A percentile compares a stretch with the other conserved stretches of the same genome.
These are phyloP conservation scores for Isochrysis galbana DNA, from an alignment of 78 protist genomes.

Conservation along the genomic window DNA sequence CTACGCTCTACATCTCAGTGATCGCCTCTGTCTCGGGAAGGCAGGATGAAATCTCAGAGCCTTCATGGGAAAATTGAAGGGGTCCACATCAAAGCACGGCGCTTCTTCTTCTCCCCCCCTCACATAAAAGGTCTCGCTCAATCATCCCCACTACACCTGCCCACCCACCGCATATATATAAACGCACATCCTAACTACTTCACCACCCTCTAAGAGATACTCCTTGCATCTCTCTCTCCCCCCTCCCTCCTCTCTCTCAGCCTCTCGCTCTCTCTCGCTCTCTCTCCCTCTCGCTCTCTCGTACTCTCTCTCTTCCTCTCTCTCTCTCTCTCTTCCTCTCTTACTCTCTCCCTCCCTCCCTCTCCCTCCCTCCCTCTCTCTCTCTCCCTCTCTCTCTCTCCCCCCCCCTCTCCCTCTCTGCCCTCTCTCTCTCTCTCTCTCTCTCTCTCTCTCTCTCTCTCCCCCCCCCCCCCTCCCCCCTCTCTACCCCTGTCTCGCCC, in stretches of 20 bases:
- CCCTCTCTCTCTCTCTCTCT: background rate
- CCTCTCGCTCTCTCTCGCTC: too few relatives aligned
- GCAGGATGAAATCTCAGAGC: too few relatives aligned
- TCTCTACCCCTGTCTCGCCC: too few relatives aligned
- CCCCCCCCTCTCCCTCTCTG: background rate
- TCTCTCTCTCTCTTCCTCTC: constrained; percentile 28
- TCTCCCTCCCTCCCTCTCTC: background rate
- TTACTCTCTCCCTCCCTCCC: background rate
- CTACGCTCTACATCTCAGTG: background rate
- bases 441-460: constrained; percentile 4
- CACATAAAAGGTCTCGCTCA: too few relatives aligned
- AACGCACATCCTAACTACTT: background rate
- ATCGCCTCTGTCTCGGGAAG: background rate
- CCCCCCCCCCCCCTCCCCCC: too few relatives aligned
- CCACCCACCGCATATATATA: background rate
- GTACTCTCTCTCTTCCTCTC: too few relatives aligned
- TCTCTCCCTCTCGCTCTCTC: too few relatives aligned
- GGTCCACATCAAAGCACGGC: too few relatives aligned
- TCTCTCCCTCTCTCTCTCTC: background rate
- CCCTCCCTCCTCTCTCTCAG: background rate
- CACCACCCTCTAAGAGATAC: background rate
- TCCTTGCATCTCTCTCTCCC: background rate
- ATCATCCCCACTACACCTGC: background rate
- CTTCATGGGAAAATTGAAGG: too few relatives aligned
- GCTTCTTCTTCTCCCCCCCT: too few relatives aligned